Evolutionary conservation across 192 early-diverging fungal genomes (phyloP), one percentile per base, ranked within the genome.

Genomic region (Mortierella antarctica): DNA sequence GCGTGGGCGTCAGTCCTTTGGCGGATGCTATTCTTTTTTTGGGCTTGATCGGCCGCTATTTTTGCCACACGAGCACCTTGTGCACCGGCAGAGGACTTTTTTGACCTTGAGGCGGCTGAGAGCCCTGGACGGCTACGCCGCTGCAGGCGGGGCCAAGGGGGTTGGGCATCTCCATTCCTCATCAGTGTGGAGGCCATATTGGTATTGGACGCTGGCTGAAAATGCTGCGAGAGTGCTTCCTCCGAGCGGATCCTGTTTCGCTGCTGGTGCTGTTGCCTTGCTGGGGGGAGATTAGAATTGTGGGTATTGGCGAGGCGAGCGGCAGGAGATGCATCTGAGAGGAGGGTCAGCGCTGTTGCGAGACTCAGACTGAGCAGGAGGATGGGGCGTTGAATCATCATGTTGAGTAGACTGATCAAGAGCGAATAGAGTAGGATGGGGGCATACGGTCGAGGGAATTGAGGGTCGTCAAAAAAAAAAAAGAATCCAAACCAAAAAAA

Each of bases 311-410:
- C 56, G 54, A 18, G 40, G 18, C 50, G n/a, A 8, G 39, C 21
- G 46, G 44, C 20, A 2, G 69, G 42, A 11, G 58, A 54, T 48
- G 50, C 58, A 1, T 56, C 45, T 13, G 70, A 13, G 21, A 63
- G 62, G 5, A 68, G 39, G 23, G 60, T 51, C 14, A 73, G 44
- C 0, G 65, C 51, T 12, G 46, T 44, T 8, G 73, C 66, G 17
- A 76, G 44, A 53, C 73, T 68, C 57, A 76, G 46, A 48, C 61
- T 65, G 60, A 70, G 56, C 55, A 77, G 53, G 18, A 77, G 40
- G 17, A 70, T 50, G n/a, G 74, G 67, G 1, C 63, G 66, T 23
- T 56, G 45, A 23, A 70, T 20, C 67, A 53, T 76, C 73, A 76
- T 77, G 57, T 31, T 31, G 18, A 50, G 20, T 5, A n/a, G 31